These are phyloP conservation scores for Ballota nigra DNA, from an alignment of 257 asterid species.

Conservation along the genomic window DNA sequence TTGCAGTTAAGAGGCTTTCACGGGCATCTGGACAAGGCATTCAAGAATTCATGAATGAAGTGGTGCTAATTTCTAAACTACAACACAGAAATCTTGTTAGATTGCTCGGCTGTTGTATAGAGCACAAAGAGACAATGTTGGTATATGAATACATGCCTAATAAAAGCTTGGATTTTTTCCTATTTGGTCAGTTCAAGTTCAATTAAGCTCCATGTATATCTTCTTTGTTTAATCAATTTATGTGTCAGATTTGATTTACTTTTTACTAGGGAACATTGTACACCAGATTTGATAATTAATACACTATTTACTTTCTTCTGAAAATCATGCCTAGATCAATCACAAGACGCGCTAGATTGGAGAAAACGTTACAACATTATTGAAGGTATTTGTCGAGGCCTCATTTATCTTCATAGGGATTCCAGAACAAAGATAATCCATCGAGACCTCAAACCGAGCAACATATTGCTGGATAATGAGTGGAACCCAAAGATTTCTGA, in stretches of 20 bases:
- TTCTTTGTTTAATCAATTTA: too few relatives aligned
- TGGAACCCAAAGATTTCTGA: constrained; percentile 64
- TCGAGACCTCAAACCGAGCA: constrained; percentile 21
- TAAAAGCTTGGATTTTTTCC: constrained; percentile 42
- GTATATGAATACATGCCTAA: constrained; percentile 43
- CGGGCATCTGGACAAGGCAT: constrained; percentile 41
- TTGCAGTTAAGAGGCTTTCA: constrained; percentile 49
- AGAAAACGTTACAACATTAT: constrained; percentile 16
- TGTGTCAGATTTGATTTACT: too few relatives aligned
- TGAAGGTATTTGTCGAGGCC: constrained; percentile 20
- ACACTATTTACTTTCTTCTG: too few relatives aligned
- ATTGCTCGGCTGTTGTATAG: constrained; percentile 39
- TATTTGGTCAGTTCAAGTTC: constrained; percentile 33
- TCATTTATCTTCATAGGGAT: constrained; percentile 16
- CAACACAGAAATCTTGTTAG: constrained; percentile 50
- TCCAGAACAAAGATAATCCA: constrained; percentile 18
- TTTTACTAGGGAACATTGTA: too few relatives aligned
- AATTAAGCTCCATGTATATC: too few relatives aligned
- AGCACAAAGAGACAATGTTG: constrained; percentile 39
- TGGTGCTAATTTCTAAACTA: constrained; percentile 45
- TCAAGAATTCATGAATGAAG: constrained; percentile 46
- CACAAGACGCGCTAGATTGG: constrained; percentile 11
- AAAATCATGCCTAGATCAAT: constrained; percentile 1
- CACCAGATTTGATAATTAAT: too few relatives aligned
- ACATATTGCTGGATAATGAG: constrained; percentile 16